phyloP scores from a whole-genome alignment of 2,329 filamentous ascomycete species.

The Phaeoacremonium minimum region DNA sequence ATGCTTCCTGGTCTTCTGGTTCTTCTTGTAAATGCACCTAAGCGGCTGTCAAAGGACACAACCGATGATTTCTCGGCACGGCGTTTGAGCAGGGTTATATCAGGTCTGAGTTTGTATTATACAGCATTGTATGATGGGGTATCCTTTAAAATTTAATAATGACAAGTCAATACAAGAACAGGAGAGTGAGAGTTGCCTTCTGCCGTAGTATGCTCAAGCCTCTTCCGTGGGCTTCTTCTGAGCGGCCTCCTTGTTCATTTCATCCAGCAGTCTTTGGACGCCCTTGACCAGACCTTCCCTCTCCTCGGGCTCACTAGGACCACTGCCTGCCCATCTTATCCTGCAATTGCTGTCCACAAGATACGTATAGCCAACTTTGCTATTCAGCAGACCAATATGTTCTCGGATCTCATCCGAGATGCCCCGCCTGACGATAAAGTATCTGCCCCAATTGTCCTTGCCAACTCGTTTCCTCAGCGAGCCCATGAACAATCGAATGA shows the following conservation, averaged over 20 bases:
- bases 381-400: slow-evolving; percentile 71
- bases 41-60: too few species aligned
- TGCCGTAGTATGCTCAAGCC: too few species aligned
- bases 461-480: slow-evolving; percentile 45
- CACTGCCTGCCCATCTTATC: slow-evolving; percentile 92
- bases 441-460: slow-evolving; percentile 51
- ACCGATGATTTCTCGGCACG: too few species aligned
- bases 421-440: slow-evolving; percentile 57
- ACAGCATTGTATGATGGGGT: not conserved
- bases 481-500: slow-evolving; percentile 53
- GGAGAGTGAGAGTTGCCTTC: too few species aligned
- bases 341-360: slow-evolving; percentile 81
- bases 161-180: too few species aligned
- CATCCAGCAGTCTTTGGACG: slow-evolving; percentile 57
- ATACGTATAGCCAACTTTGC: slow-evolving; percentile 91
- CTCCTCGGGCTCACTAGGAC: slow-evolving; percentile 61
- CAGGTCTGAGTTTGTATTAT: not conserved
- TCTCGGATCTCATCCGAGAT: slow-evolving; percentile 59
- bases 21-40: slow-evolving; percentile 54
- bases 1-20: slow-evolving; percentile 84
- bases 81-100: too few species aligned
- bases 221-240: slow-evolving; percentile 2
- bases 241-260: slow-evolving; percentile 35
- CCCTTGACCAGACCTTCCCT: slow-evolving; percentile 62
- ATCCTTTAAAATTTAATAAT: too few species aligned